phyloP scores from a whole-genome alignment of 139 green algal species.

The Volvox reticuliferus region DNA sequence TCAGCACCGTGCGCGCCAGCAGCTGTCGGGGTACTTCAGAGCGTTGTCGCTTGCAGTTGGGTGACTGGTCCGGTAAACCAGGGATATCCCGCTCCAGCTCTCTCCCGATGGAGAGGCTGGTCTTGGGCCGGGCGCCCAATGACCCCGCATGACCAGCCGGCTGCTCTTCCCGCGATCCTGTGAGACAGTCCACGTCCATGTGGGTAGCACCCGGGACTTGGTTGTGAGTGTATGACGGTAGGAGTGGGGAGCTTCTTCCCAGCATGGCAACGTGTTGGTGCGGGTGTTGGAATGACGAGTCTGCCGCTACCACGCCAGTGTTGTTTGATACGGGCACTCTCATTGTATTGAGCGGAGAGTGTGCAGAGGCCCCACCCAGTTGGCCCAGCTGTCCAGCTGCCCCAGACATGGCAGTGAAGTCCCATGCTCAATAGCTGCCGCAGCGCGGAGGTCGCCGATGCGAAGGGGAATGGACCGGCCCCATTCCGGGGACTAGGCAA shows the following conservation, averaged over 20 bases:
- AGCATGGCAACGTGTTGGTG: too few relatives aligned
- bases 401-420: background rate
- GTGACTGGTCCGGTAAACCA: background rate
- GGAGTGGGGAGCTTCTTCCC: too few relatives aligned
- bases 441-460: background rate
- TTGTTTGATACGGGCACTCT: too few relatives aligned
- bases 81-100: background rate
- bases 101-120: background rate
- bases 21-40: background rate
- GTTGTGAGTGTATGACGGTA: too few relatives aligned
- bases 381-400: background rate
- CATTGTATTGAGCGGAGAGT: too few relatives aligned
- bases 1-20: background rate
- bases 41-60: constrained; percentile 4
- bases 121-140: background rate
- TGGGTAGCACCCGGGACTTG: too few relatives aligned
- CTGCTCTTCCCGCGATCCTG: too few relatives aligned
- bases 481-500: background rate
- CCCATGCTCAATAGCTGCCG: constrained; percentile 4
- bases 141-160: too few relatives aligned
- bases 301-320: too few relatives aligned
- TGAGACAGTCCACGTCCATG: too few relatives aligned
- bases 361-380: background rate
- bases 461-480: background rate
- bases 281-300: too few relatives aligned